Conservation (phyloP, 345 rosid species). For the Populus alba region DNA sequence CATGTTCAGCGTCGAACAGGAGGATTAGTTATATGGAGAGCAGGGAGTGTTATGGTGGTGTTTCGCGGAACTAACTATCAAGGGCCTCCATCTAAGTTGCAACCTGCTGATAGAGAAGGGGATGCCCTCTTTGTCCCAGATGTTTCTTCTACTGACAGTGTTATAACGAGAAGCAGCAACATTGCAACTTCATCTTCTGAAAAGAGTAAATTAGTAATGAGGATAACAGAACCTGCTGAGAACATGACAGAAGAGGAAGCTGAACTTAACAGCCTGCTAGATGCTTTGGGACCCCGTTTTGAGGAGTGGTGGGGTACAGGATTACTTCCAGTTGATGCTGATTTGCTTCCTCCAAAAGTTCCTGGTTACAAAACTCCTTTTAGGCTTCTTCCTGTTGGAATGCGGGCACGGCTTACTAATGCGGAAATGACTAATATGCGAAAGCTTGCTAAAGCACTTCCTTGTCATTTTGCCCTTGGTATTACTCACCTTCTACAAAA, state of each 20-base stretch:
- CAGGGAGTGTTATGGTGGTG: constrained; percentile 98
- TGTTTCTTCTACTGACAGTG: constrained; percentile 52
- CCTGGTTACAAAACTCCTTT: constrained; percentile 90
- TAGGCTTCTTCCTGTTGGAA: constrained; percentile 95
- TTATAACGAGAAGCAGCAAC: constrained; percentile 25
- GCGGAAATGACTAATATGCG: constrained; percentile 94
- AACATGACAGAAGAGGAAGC: constrained; percentile 75
- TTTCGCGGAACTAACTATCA: constrained; percentile 73
- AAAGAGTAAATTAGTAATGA: constrained; percentile 38
- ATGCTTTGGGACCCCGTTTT: constrained; percentile 89
- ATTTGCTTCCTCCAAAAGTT: constrained; percentile 74
- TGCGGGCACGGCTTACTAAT: constrained; percentile 85
- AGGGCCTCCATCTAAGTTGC: constrained; percentile 58
- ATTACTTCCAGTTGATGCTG: constrained; percentile 92
- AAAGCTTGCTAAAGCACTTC: constrained; percentile 83
- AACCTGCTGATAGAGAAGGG: constrained; percentile 34
- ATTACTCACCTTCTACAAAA: constrained; percentile 22
- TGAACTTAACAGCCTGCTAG: constrained; percentile 67
- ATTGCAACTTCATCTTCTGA: constrained; percentile 27
- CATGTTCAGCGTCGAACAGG: constrained; percentile 90
- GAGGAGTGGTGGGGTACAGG: constrained; percentile 99
- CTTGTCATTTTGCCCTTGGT: constrained; percentile 98
- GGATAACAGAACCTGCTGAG: constrained; percentile 31
- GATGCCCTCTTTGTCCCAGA: constrained; percentile 67
- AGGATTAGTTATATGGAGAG: constrained; percentile 91